phyloP scores from a whole-genome alignment of 2,329 filamentous ascomycete species.

The Colletotrichum godetiae region DNA sequence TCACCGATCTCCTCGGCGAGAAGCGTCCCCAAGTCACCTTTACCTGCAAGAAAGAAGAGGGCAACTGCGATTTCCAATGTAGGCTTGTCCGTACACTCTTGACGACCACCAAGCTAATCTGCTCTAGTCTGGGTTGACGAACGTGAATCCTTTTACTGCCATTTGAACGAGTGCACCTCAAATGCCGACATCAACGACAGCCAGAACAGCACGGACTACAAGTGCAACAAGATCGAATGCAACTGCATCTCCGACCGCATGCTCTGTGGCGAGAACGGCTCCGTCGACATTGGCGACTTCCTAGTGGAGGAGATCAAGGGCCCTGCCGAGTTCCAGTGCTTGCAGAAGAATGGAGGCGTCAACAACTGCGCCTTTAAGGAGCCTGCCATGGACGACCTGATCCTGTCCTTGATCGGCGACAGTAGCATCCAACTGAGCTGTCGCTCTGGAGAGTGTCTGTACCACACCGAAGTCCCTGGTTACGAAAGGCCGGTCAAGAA shows the following conservation, averaged over 20 bases:
- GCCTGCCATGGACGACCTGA: conserved; percentile 91
- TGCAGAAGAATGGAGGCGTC: conserved; percentile 69
- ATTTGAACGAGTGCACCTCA: conserved; percentile 83
- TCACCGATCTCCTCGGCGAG: conserved; percentile 85
- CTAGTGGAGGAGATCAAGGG: conserved; percentile 85
- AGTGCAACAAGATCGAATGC: conserved; percentile 86
- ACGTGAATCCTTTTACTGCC: conserved; percentile 95
- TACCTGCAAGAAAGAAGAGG: conserved; percentile 80
- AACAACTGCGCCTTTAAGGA: conserved; percentile 87
- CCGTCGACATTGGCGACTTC: conserved; percentile 93
- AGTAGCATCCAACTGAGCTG: conserved; percentile 87
- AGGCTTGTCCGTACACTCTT: conserved; percentile 45
- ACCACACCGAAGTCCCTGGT: conserved; percentile 91
- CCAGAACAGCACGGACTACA: conserved; percentile 85
- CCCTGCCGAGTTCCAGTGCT: conserved; percentile 85
- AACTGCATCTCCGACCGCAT: conserved; percentile 91
- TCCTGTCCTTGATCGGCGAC: conserved; percentile 90
- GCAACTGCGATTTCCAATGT: conserved; percentile 96
- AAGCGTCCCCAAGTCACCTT: conserved; percentile 95
- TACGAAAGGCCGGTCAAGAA: conserved; percentile 89
- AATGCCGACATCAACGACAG: conserved; percentile 74
- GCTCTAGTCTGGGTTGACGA: conserved; percentile 91
- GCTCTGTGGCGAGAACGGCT: conserved; percentile 91
- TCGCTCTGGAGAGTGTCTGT: conserved; percentile 89
- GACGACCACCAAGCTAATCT: neutral